These are phyloP conservation scores for Kwoniella shivajii DNA, from an alignment of 1,284 basidiomycete species.

Conservation along the genomic window DNA sequence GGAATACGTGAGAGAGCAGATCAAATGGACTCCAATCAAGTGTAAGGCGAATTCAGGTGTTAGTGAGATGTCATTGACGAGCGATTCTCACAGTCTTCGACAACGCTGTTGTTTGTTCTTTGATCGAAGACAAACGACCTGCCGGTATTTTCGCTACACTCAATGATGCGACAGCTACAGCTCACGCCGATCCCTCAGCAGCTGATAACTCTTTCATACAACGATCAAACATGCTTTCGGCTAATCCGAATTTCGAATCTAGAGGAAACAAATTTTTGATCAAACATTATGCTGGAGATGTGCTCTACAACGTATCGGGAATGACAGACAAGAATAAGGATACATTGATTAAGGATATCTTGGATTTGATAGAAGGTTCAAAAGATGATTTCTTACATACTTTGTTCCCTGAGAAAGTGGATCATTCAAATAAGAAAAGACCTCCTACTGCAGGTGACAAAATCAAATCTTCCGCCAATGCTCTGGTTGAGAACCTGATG, in stretches of 20 bases:
- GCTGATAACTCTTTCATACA: conserved; percentile 98
- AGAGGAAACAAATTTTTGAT: conserved; percentile 87
- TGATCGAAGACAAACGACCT: conserved; percentile 94
- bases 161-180: conserved; percentile 97
- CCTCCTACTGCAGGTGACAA: conserved; percentile 98
- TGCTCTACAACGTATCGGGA: conserved; percentile 94
- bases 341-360: conserved; percentile 87
- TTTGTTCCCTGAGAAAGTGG: conserved; percentile 92
- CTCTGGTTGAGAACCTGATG: conserved; percentile 73
- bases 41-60: conserved; percentile 48
- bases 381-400: conserved; percentile 81
- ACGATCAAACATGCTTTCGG: conserved; percentile 75
- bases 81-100: conserved; percentile 49
- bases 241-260: conserved; percentile 89
- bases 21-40: conserved; percentile 99
- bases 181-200: conserved; percentile 93
- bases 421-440: conserved; percentile 95
- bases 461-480: conserved; percentile 90
- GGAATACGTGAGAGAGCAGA: conserved; percentile 97
- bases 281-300: conserved; percentile 95
- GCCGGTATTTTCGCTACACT: conserved; percentile 97
- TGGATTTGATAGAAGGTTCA: conserved; percentile 82
- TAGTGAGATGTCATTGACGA: background rate
- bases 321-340: conserved; percentile 99
- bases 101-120: conserved; percentile 82